Evolutionary conservation across 2,329 filamentous ascomycete genomes (phyloP), one percentile per base, ranked within the genome.

Genomic region (Periconia macrospinosa): DNA sequence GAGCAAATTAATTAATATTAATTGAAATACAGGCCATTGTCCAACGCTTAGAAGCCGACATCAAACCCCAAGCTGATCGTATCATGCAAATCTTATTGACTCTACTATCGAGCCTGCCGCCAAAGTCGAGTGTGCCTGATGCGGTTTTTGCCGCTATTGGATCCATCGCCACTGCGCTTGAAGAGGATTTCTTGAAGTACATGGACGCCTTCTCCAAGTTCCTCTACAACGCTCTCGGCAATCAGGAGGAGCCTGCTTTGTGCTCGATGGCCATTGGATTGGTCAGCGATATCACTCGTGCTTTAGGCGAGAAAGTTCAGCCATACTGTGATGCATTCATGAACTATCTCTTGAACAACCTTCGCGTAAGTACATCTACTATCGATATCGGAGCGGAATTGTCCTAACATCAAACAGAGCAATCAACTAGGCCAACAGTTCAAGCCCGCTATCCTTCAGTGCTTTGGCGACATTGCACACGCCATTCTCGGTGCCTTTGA

Each of bases 201-300:
- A 97, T 99, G 93, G 91, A 96, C 41, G 86, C 91, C 1, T 99
- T 99, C 76, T 83, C 87, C 43, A 92, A 92, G 10, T 97, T 91
- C 84, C 81, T 99, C 47, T 94, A 94, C 82, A 95, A 91, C 64
- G 94, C 94, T 27, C 86, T 99, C 30, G 89, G 88, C 69, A 97
- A 97, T 81, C 92, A 96, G 72, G 93, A 99, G 61, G 94, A 97
- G 78, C 90, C 92, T 35, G 89, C 87, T 74, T 84, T 97, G 57
- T 97, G 94, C 82, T 89, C 93, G 44, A 95, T 97, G 87, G 93
- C 94, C 66, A 97, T 99, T 74, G 94, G 94, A 65, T 84, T 99
- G 52, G 93, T 97, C 63, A 96, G 93, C 74, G 94, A 99, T 72
- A 94, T 99, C 66, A 93, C 92, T 49, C 88, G 94, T 66, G 94